phyloP scores from a whole-genome alignment of 2,329 filamentous ascomycete species.

The Fusarium sulawesiense region DNA sequence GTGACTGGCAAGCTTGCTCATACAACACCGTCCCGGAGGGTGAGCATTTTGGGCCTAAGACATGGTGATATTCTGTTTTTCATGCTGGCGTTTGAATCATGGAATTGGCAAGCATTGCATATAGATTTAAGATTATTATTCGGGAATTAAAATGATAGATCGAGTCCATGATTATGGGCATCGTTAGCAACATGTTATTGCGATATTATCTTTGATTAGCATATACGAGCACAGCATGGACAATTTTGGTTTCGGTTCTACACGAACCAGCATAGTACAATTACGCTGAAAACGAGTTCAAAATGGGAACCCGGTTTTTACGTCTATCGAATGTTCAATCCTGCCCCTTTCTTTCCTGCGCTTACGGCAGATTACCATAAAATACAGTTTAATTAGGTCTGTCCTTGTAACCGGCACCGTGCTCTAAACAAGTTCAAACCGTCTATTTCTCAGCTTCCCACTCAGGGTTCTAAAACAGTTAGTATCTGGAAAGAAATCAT shows the following conservation, averaged over 20 bases:
- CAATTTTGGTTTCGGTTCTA: background rate
- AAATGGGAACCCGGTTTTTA: slow-evolving; percentile 39
- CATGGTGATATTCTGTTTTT: slow-evolving; percentile 58
- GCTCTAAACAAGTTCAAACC: slow-evolving; percentile 33
- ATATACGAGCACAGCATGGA: background rate
- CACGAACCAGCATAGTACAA: slow-evolving; percentile 10
- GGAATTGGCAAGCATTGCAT: slow-evolving; percentile 24
- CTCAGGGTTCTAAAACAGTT: slow-evolving; percentile 51
- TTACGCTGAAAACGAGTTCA: slow-evolving; percentile 13
- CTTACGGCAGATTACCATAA: slow-evolving; percentile 48
- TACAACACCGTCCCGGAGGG: slow-evolving; percentile 74
- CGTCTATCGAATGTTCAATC: slow-evolving; percentile 46
- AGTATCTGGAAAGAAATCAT: background rate
- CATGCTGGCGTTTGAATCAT: background rate
- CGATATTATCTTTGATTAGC: background rate
- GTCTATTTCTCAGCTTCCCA: slow-evolving; percentile 55
- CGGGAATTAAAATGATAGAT: slow-evolving; percentile 32
- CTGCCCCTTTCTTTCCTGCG: slow-evolving; percentile 38
- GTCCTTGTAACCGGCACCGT: slow-evolving; percentile 33
- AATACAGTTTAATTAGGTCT: slow-evolving; percentile 50
- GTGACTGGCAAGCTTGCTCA: slow-evolving; percentile 85
- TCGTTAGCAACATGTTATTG: slow-evolving; percentile 13
- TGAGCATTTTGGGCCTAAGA: slow-evolving; percentile 72
- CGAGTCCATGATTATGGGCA: slow-evolving; percentile 13
- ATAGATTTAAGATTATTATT: slow-evolving; percentile 31